A percentile compares a stretch with the other conserved stretches of the same genome.
phyloP scores from a whole-genome alignment of 352 stramenopile species.

The Blastocystis sp. region DNA sequence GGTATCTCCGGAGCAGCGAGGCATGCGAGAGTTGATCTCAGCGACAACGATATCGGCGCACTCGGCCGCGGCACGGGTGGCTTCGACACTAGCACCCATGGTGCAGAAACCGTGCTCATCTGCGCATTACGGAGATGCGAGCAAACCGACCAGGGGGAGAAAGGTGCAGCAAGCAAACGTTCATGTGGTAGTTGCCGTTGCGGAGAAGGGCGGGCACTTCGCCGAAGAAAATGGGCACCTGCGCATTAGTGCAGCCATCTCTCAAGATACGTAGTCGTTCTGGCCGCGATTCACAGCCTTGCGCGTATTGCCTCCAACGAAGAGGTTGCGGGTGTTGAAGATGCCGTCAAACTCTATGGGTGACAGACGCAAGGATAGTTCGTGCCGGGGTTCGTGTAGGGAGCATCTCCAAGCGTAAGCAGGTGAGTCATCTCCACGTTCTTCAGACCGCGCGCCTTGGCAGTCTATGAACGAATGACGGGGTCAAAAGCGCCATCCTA shows the following conservation, averaged over 20 bases:
- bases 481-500: neutral
- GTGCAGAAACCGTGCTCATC: slow-evolving; percentile 74
- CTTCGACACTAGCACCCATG: slow-evolving; percentile 73
- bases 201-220: slow-evolving; percentile 73
- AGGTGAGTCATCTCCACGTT: slow-evolving; percentile 72
- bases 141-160: slow-evolving; percentile 71
- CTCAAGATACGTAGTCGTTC: slow-evolving; percentile 73
- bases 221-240: slow-evolving; percentile 73
- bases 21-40: slow-evolving; percentile 74
- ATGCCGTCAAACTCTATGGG: slow-evolving; percentile 72
- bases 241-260: slow-evolving; percentile 69
- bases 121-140: neutral
- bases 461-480: neutral
- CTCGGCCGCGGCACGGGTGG: slow-evolving; percentile 72
- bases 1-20: slow-evolving; percentile 74
- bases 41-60: slow-evolving; percentile 72
- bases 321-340: slow-evolving; percentile 71
- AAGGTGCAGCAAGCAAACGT: slow-evolving; percentile 74
- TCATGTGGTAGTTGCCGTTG: slow-evolving; percentile 70
- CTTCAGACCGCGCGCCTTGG: slow-evolving; percentile 61
- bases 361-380: neutral
- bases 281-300: slow-evolving; percentile 72
- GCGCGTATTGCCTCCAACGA: slow-evolving; percentile 71
- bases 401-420: slow-evolving; percentile 72
- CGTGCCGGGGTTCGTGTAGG: slow-evolving; percentile 69